phyloP scores from a whole-genome alignment of 306 rosid species.

The Rosa persica region DNA sequence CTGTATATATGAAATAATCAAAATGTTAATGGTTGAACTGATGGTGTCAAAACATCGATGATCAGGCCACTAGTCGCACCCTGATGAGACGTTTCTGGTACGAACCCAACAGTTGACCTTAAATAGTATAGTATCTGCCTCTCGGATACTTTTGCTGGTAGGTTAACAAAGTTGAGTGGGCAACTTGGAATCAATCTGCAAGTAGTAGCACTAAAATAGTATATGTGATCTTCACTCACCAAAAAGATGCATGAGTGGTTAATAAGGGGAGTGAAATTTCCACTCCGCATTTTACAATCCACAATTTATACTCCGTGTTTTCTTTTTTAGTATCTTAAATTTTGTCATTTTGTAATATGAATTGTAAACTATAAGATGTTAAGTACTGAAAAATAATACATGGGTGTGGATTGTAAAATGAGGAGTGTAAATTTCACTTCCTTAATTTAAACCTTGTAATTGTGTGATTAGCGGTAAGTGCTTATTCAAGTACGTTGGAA shows the following conservation, averaged over 20 bases:
- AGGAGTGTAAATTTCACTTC: too few relatives aligned
- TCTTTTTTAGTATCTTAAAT: too few relatives aligned
- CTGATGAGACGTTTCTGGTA: constrained; percentile 56
- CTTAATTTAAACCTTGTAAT: too few relatives aligned
- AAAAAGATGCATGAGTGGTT: neutral
- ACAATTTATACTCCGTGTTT: too few relatives aligned
- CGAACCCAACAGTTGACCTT: constrained; percentile 36
- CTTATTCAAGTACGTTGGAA: too few relatives aligned
- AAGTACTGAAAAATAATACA: too few relatives aligned
- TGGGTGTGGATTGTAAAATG: too few relatives aligned
- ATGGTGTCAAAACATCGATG: neutral
- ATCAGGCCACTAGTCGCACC: neutral
- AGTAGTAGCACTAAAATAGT: neutral
- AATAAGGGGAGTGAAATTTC: too few relatives aligned
- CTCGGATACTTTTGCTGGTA: constrained; percentile 12
- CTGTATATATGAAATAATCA: neutral
- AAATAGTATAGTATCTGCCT: constrained; percentile 5
- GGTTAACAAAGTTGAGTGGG: neutral
- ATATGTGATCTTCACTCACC: neutral
- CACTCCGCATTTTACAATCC: too few relatives aligned
- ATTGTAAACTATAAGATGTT: too few relatives aligned
- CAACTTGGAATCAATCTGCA: neutral
- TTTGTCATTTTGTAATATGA: too few relatives aligned
- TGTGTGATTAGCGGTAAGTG: too few relatives aligned
- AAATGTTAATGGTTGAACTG: neutral